Conservation (phyloP, 208 protist genomes). For the Acanthamoeba lenticulata region DNA sequence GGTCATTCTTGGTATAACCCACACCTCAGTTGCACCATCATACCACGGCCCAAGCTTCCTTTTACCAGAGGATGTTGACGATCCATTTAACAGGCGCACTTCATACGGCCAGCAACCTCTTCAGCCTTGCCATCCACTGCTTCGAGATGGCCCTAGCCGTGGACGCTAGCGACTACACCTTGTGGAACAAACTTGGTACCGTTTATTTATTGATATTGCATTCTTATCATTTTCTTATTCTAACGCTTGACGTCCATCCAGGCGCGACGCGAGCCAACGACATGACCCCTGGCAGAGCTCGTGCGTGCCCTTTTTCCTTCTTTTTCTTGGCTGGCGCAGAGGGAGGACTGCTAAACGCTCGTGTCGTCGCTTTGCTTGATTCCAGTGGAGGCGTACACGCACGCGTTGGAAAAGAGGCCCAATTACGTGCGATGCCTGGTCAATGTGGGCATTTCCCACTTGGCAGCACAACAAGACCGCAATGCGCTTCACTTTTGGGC, state of each 20-base stretch:
- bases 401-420: neutral
- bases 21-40: neutral
- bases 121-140: neutral
- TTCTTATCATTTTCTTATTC: neutral
- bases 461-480: neutral
- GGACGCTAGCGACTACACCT: neutral
- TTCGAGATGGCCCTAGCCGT: neutral
- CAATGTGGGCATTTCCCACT: neutral
- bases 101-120: neutral
- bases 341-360: neutral
- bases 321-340: neutral
- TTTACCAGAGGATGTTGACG: no score
- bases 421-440: neutral
- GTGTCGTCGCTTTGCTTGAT: neutral
- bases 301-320: no score
- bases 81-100: neutral
- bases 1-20: neutral
- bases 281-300: neutral
- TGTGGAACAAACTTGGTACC: constrained; percentile 40
- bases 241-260: neutral
- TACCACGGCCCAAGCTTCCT: neutral
- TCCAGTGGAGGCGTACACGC: neutral
- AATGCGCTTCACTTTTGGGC: neutral
- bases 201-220: neutral
- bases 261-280: neutral